Evolutionary conservation across 805 yeast species (phyloP), one percentile per base, ranked within the genome.

Genomic region (Yarrowia yakushimensis): DNA sequence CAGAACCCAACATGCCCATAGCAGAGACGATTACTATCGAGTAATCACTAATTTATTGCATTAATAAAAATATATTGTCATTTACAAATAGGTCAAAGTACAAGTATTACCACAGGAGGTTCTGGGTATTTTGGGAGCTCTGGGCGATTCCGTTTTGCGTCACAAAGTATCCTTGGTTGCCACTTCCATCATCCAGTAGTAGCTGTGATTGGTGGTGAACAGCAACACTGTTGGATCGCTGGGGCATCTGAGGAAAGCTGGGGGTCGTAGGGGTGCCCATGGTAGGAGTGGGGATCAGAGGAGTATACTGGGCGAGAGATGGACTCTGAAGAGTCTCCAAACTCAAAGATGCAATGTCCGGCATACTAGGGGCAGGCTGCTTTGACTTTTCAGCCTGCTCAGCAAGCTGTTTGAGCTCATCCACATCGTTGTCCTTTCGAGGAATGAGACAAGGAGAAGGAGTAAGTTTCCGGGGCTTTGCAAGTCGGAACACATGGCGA

Each of bases 401-500:
- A n/a, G 59, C 59, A 13, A 52, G 43, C 33, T 52, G 59, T n/a
- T 52, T 52, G 18, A 52, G 59, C 33, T 52, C 59, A 12, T 52
- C 59, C 23, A 52, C 59, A 7, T 52, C 59, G 8, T 39, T 55
- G n/a, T 55, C 48, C 18, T 12, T 15, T 33, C 71, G 60, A 3
- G 71, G 71, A 12, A 75, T 76, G 36, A 81, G 70, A 0, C 82
- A 85, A 0, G 83, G 81, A 42, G 88, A 84, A 8, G 70, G 66
- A 0, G 82, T 77, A 37, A 89, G 73, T 20, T 67, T 66, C 65
- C 78, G 85, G 1, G 80, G 73, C 65, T 81, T 85, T 2, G 88
- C 79, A 33, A 81, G 72, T 42, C 96, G 77, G 77, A 91, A 91
- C 1, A 91, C 90, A 68, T 83, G 88, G n/a, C 81, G 81, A 9